These are phyloP conservation scores for Cladosporium sp. DNA, from an alignment of 2,329 filamentous ascomycete genomes.

Conservation along the genomic window DNA sequence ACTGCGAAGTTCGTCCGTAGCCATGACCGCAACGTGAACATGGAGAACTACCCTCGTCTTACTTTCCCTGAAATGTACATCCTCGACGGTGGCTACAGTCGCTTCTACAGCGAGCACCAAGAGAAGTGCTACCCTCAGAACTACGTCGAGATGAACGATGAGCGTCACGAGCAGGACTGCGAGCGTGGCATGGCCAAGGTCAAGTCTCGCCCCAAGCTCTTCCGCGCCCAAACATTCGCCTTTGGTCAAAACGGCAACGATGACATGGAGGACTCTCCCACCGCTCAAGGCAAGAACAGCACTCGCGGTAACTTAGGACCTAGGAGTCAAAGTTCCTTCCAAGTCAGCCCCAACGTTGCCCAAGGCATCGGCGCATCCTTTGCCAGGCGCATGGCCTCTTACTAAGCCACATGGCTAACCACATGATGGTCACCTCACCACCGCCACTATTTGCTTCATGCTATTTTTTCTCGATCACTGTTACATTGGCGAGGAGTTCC, in stretches of 20 bases:
- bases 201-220: slow-evolving; percentile 81
- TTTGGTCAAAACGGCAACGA: slow-evolving; percentile 67
- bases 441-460: neutral
- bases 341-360: slow-evolving; percentile 27
- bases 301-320: slow-evolving; percentile 22
- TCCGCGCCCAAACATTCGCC: slow-evolving; percentile 88
- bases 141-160: slow-evolving; percentile 94
- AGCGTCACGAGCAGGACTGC: slow-evolving; percentile 87
- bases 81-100: slow-evolving; percentile 91
- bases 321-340: slow-evolving; percentile 29
- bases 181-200: slow-evolving; percentile 93
- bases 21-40: slow-evolving; percentile 80
- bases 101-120: slow-evolving; percentile 78
- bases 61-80: slow-evolving; percentile 98
- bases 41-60: slow-evolving; percentile 78
- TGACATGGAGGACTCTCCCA: slow-evolving; percentile 62
- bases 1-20: slow-evolving; percentile 94
- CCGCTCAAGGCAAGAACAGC: slow-evolving; percentile 33
- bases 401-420: slow-evolving; percentile 19
- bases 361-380: slow-evolving; percentile 31
- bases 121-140: slow-evolving; percentile 86
- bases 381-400: slow-evolving; percentile 33
- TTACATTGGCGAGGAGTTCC: slow-evolving; percentile 13
- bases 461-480: neutral
- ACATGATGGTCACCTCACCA: neutral